Evolutionary conservation across 352 stramenopile genomes (phyloP).

Genomic region (Phytophthora lateralis): DNA sequence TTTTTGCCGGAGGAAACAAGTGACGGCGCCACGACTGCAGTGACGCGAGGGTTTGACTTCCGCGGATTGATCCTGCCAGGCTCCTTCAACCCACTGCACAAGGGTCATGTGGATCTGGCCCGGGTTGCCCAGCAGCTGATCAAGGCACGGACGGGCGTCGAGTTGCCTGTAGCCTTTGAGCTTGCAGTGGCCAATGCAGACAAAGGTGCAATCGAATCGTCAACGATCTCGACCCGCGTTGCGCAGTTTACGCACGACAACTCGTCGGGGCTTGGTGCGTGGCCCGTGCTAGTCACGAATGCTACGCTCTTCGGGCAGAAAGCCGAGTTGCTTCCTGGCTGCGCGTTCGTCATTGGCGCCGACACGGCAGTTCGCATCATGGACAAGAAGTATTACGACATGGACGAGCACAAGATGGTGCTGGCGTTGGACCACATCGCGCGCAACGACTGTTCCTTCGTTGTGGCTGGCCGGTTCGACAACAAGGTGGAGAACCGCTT

Average conservation of each 20-base stretch:
- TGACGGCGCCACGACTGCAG: conserved; percentile 11
- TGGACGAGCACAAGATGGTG: conserved; percentile 77
- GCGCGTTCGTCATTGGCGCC: conserved; percentile 87
- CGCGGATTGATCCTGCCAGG: conserved; percentile 70
- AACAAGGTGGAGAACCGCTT: conserved; percentile 53
- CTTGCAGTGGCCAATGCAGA: conserved; percentile 80
- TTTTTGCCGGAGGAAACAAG: conserved; percentile 45
- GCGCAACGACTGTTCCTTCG: conserved; percentile 72
- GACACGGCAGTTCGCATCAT: conserved; percentile 90
- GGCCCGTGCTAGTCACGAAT: conserved; percentile 82
- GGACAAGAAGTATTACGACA: conserved; percentile 91
- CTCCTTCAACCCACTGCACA: conserved; percentile 86
- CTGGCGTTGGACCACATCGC: conserved; percentile 74
- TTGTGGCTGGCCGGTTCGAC: conserved; percentile 86
- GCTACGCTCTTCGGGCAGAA: conserved; percentile 85
- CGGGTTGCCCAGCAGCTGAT: conserved; percentile 52
- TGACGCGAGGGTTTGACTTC: conserved; percentile 49
- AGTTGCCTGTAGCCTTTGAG: conserved; percentile 71
- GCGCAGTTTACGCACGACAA: conserved; percentile 48
- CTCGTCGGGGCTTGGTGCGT: conserved; percentile 31
- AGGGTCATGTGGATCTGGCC: conserved; percentile 71
- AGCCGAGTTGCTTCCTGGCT: conserved; percentile 71
- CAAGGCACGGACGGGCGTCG: conserved; percentile 26
- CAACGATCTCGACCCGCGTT: conserved; percentile 48
- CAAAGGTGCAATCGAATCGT: conserved; percentile 65